Base-by-base conservation (phyloP, 2,329 filamentous ascomycete genomes). In the Amauroascus verrucosus region DNA sequence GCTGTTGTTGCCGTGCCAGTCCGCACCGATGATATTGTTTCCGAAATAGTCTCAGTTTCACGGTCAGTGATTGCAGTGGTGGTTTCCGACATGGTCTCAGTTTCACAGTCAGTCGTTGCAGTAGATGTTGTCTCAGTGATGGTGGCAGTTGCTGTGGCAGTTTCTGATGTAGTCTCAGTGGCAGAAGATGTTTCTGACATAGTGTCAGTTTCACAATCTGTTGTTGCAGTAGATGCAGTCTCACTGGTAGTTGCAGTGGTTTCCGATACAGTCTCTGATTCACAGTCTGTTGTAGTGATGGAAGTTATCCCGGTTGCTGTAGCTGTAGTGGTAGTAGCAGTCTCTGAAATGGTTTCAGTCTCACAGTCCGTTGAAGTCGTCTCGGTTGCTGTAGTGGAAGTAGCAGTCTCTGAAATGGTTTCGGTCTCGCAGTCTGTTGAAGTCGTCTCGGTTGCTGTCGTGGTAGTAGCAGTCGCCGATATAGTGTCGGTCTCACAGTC, bases 31-130 rank as follows among this genome's bases (percentile, higher is more conserved):
- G 45, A 18, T 14, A 28, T 13, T 11, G 45, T 33, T 18, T 22
- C 45, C 35, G 45, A 35, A 4, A 22, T 47, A 8, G 45, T 47
- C n/a, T 47, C 45, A 32, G 45, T n/a, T 35, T 47, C 45, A 11
- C 45, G 35, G 18, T 47, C 45, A 32, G 45, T 47, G 18, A 28
- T 47, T 7, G 30, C 22, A 14, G 40, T 47, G n/a, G 28, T 35
- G 5, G 45, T 33, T n/a, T 5, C 5, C 33, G 33, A 37, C 5
- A 37, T 11, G 9, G 41, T 44, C 41, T 44, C 41, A 9, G 18
- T 18, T 6, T 44, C 41, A 14, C 18, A 24, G 13, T 26, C 41
- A 11, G 41, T 44, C 5, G 26, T 44, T 2, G 41, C 20, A 24
- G 22, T 24, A 14, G 16, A 26, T 2, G 20, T 44, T 24, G 41